Evolutionary conservation across 164 flowering plant species (phyloP).

Genomic region (Vitis vinifera): ASM3070453v1 NC_081817.1:11069001-11069500

Average conservation of each 20-base stretch:
- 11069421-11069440: neutral
- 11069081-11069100: conserved; percentile 57
- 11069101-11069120: conserved; percentile 55
- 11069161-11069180: conserved; percentile 35
- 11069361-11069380: conserved; percentile 17
- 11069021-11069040: conserved; percentile 35
- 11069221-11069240: conserved; percentile 26
- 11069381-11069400: conserved; percentile 4
- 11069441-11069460: neutral
- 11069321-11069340: conserved; percentile 18
- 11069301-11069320: conserved; percentile 23
- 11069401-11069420: neutral
- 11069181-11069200: conserved; percentile 24
- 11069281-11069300: conserved; percentile 45
- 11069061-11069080: conserved; percentile 52
- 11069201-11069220: conserved; percentile 27
- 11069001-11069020: conserved; percentile 54
- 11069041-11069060: conserved; percentile 47
- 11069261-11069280: conserved; percentile 39
- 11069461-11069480: neutral
- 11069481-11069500: neutral
- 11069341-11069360: conserved; percentile 21
- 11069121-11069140: conserved; percentile 82
- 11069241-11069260: conserved; percentile 23
- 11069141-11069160: conserved; percentile 51